phyloP scores from a whole-genome alignment of 2,329 filamentous ascomycete genomes.

The Ophiostoma novo-ulmi region DNA sequence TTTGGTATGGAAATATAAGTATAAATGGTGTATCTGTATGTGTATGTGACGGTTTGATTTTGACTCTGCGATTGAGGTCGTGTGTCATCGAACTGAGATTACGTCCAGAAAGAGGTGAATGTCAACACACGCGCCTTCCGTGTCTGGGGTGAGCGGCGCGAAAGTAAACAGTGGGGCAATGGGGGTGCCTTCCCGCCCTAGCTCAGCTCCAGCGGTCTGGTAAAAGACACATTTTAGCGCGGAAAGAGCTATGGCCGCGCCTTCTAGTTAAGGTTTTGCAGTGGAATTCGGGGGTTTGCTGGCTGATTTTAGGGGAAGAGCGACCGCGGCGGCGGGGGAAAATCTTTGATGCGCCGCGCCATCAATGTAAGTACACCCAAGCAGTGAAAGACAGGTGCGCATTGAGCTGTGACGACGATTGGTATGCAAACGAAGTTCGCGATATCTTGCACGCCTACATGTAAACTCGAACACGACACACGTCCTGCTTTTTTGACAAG shows the following conservation, averaged over 20 bases:
- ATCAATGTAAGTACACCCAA: neutral
- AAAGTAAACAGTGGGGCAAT: constrained; percentile 18
- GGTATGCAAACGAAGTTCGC: neutral
- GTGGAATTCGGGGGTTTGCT: neutral
- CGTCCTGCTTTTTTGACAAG: neutral
- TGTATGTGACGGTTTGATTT: neutral
- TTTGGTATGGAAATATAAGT: neutral
- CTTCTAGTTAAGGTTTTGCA: neutral
- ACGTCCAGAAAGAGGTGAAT: constrained; percentile 2
- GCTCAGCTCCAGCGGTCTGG: neutral
- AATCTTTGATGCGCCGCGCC: constrained; percentile 24
- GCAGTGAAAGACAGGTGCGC: neutral
- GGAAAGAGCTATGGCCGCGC: constrained; percentile 6
- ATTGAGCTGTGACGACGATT: neutral
- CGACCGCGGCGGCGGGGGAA: constrained; percentile 21
- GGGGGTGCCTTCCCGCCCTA: neutral
- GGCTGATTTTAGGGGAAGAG: neutral
- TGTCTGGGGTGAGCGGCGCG: constrained; percentile 9
- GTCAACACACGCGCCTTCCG: constrained; percentile 18
- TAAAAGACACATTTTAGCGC: neutral
- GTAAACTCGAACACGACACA: neutral
- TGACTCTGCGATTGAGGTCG: neutral
- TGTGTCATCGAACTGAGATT: neutral
- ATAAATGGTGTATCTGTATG: neutral
- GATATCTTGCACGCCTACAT: neutral